Evolutionary conservation across 768 basidiomycete species (phyloP), one percentile per base, ranked within the genome.

Genomic region (Pisolithus tinctorius): DNA sequence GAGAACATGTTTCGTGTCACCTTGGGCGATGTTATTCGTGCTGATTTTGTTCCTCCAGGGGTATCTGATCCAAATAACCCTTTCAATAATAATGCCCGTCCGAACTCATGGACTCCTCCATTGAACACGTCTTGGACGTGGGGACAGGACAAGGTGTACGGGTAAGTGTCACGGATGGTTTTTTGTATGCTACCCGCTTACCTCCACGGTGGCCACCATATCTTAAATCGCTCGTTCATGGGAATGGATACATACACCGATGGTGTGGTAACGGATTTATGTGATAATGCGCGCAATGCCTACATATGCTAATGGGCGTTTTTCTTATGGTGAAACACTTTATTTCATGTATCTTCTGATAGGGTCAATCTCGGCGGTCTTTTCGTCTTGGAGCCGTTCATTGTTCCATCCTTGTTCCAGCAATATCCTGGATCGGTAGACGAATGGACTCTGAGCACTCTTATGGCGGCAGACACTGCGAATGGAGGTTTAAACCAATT

Each of bases 31-130:
- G 38, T 45, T 43, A 30, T 42, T 14, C 49, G 45, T 26, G 13
- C 39, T 41, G 47, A 29, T 11, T n/a, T 51, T 26, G 45, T 43
- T 45, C 14, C 53, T 29, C 13, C 51, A 86, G 84, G 82, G 84
- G 74, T 78, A 17, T 70, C 65, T 68, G 80, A 89, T 66, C 82
- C 83, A 13, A 74, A 82, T 42, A 73, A 87, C 63, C 87, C 90
- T 6, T 88, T 83, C 73, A 84, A 83, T 69, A 82, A 86, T 63
- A 73, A 77, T 40, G 90, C 91, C 6, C 77, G 73, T 52, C 76
- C 85, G 8, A 89, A 93, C 59, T 81, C 78, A 2, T 93, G 87
- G 83, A 85, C 86, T 6, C 89, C 88, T 1, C 77, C 86, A 6
- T 71, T 95, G 45, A 87, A 86, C 69, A 74, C 82, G 59, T 78